phyloP scores from a whole-genome alignment of 2,329 filamentous ascomycete species.

The Xylariaceae sp. region DNA sequence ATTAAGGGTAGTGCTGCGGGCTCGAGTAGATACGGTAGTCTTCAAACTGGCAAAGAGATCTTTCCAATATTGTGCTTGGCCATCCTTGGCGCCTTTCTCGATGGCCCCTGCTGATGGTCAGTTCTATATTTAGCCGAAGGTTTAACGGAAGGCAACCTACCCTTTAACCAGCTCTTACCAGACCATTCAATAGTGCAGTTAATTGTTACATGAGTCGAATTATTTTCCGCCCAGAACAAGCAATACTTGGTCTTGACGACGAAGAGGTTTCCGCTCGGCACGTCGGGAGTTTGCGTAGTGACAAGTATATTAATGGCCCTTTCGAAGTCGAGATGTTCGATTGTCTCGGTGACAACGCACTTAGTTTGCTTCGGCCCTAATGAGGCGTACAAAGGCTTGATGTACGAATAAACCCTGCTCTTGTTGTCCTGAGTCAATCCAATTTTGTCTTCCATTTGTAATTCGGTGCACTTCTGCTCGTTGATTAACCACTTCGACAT shows the following conservation, averaged over 20 bases:
- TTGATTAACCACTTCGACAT: conserved; percentile 82
- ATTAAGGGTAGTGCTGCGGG: conserved; percentile 46
- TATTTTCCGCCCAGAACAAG: conserved; percentile 84
- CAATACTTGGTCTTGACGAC: conserved; percentile 91
- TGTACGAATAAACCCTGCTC: conserved; percentile 74
- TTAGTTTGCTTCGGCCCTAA: conserved; percentile 95
- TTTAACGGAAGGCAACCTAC: conserved; percentile 45
- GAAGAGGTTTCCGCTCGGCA: conserved; percentile 90
- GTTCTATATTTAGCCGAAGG: conserved; percentile 9
- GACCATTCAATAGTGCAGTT: conserved; percentile 94
- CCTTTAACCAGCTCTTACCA: conserved; percentile 96
- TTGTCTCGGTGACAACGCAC: conserved; percentile 77
- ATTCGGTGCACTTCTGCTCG: conserved; percentile 85
- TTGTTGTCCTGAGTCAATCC: conserved; percentile 72
- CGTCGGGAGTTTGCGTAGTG: conserved; percentile 86
- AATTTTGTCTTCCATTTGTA: conserved; percentile 81
- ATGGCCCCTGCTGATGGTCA: conserved; percentile 67
- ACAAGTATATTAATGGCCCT: conserved; percentile 79
- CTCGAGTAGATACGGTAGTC: conserved; percentile 64
- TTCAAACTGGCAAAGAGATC: conserved; percentile 73
- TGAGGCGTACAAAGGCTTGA: conserved; percentile 78
- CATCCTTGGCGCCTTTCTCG: conserved; percentile 90
- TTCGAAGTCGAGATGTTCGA: conserved; percentile 84
- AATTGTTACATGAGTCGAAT: conserved; percentile 78
- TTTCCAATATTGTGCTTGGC: conserved; percentile 77